Percentiles rank a stretch among this genome's conserved stretches.
phyloP scores from a whole-genome alignment of 768 basidiomycete species.

The Pleurotus platypus region DNA sequence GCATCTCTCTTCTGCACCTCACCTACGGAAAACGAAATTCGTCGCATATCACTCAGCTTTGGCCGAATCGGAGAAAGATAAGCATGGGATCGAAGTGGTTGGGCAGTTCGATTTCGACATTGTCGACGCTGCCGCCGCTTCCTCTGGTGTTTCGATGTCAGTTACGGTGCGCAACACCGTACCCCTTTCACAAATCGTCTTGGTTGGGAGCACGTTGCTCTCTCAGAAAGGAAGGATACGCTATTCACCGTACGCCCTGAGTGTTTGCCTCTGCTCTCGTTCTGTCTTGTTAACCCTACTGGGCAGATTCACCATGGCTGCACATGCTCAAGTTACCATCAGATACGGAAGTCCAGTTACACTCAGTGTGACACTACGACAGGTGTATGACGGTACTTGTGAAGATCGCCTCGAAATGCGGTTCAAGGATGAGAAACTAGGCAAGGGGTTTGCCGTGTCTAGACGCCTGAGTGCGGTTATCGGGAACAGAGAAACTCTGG shows the following conservation, averaged over 20 bases:
- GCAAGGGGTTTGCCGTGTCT: conserved; percentile 45
- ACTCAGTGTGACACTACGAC: conserved; percentile 29
- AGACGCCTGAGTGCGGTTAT: conserved; percentile 41
- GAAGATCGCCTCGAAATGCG: conserved; percentile 51
- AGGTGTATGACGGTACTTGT: conserved; percentile 40
- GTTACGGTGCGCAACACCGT: conserved; percentile 24
- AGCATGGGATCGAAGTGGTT: conserved; percentile 43
- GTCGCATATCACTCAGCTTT: conserved; percentile 36
- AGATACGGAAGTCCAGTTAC: conserved; percentile 18
- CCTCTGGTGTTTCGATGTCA: conserved; percentile 15
- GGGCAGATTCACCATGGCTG: conserved; percentile 21
- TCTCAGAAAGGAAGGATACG: conserved; percentile 24
- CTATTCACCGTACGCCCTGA: conserved; percentile 19
- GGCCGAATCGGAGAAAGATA: conserved; percentile 53
- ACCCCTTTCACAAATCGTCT: conserved; percentile 23
- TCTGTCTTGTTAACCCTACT: neutral
- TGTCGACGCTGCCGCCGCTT: conserved; percentile 33
- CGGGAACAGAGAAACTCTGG: conserved; percentile 42
- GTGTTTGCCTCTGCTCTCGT: neutral
- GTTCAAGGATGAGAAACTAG: conserved; percentile 42
- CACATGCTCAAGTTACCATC: conserved; percentile 16
- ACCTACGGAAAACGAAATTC: conserved; percentile 34
- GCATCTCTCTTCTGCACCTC: conserved; percentile 26
- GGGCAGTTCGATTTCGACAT: conserved; percentile 49
- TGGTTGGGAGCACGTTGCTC: conserved; percentile 24